Evolutionary conservation across 192 early-diverging fungal genomes (phyloP), one percentile per base, ranked within the genome.

Genomic region (Backusella tuberculispora): DNA sequence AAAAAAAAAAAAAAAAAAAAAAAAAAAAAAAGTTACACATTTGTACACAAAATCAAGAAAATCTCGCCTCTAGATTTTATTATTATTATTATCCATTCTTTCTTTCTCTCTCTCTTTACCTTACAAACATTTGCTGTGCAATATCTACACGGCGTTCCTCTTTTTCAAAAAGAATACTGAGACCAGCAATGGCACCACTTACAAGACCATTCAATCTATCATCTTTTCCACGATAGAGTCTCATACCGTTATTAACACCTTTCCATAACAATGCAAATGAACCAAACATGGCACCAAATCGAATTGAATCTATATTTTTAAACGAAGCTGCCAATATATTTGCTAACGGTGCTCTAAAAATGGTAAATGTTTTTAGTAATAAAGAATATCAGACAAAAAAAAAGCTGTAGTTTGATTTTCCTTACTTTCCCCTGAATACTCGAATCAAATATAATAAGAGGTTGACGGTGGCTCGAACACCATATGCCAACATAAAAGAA

Each of bases 261-360:
- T 92, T 93, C 91, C 91, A 95, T 10, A 91, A 38, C 47, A 93
- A 87, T 12, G 92, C 84, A 76, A 95, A 95, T 47, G 78, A 81
- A n/a, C 91, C 93, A 85, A 95, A 85, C 84, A 91, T 91, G n/a
- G 82, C 81, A 40, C 87, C 92, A 76, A 95, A 94, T 14, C 92
- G 91, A 48, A 86, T 37, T 1, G 90, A 81, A 68, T 90, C 88
- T 0, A 56, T 60, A 5, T 85, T 85, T 74, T 89, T 86, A 81
- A 91, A 90, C 4, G 88, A 77, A 10, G 78, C 76, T 64, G 86
- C 77, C 19, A 90, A 75, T 24, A 80, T 74, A 1, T 74, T 65
- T 9, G 63, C 75, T 29, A 91, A 76, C 0, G 84, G 66, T 12
- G 73, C 80, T 72, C 87, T 89, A 50, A 19, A 17, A 21, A 60